Evolutionary conservation across 768 basidiomycete species (phyloP), one percentile per base, ranked within the genome.

Genomic region (Mrakia blollopis): DNA sequence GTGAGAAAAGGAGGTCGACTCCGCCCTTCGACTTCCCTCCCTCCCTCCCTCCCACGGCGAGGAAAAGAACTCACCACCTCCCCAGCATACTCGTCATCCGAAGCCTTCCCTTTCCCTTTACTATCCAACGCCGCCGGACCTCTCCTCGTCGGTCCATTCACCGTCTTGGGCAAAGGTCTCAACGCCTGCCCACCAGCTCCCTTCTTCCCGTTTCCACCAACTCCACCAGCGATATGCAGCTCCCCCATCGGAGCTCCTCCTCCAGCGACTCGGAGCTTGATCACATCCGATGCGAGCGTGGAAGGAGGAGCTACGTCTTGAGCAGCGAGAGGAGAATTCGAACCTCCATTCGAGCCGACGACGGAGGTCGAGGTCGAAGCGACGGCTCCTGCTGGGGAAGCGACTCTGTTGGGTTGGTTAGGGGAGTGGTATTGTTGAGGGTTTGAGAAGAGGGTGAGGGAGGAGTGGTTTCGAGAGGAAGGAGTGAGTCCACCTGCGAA

Each of bases 11-110:
- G 37, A 57, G 57, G 2, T n/a, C 44, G 44, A 44, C 2, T 14
- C 14, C 44, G 11, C 14, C 44, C 44, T 44, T 57, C 25, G 57
- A 8, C 9, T n/a, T 16, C 14, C 25, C 23, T 28, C 25, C 52
- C 25, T 25, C 25, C 57, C 57, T 6, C 23, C 57, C 5, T 28
- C 57, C 25, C 13, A 7, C 57, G 39, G 44, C 44, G 16, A 25
- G 23, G 37, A 21, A 35, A 65, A 14, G 18, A 9, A 68, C 65
- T 68, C 37, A 68, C 65, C 65, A 68, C 65, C 65, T 68, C 65
- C 14, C 65, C 65, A n/a, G 65, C 65, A 39, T 68, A 68, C 65
- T 68, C 65, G 25, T 68, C 65, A n/a, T 68, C 65, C 65, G 65
- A 68, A n/a, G 65, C 65, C 65, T 68, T 68, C 35, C 65, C 65